phyloP scores from a whole-genome alignment of 2,329 filamentous ascomycete genomes.

The Claviceps arundinis region DNA sequence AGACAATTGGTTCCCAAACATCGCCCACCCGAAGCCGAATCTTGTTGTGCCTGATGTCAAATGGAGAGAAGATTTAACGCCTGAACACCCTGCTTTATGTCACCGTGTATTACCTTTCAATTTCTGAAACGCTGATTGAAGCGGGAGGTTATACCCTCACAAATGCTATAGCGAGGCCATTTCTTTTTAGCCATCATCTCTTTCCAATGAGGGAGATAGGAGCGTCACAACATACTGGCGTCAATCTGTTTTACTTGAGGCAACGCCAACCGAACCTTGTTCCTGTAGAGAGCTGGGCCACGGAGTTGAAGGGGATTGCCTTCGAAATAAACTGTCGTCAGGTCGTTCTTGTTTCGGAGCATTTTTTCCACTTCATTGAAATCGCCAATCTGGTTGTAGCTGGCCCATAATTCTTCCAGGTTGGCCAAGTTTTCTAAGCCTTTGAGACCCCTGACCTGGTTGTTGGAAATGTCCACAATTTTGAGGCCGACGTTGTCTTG shows the following conservation, averaged over 20 bases:
- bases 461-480: conserved; percentile 81
- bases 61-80: neutral
- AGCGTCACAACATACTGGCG: conserved; percentile 61
- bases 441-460: conserved; percentile 61
- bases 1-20: neutral
- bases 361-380: conserved; percentile 73
- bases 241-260: conserved; percentile 89
- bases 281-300: conserved; percentile 76
- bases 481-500: conserved; percentile 53
- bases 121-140: neutral
- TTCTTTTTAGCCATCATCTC: neutral
- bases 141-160: conserved; percentile 1
- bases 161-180: conserved; percentile 5
- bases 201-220: neutral
- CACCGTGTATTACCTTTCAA: neutral
- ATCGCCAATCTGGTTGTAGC: conserved; percentile 68
- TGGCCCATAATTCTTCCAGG: conserved; percentile 89
- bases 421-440: conserved; percentile 56
- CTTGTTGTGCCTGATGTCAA: neutral
- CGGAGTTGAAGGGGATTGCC: conserved; percentile 78
- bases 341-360: conserved; percentile 61
- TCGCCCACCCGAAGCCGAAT: neutral
- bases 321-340: conserved; percentile 92
- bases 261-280: conserved; percentile 79
- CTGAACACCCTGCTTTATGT: neutral